Conservation (phyloP, 164 flowering plant species). For the Magnolia kwangsiensis region DNA sequence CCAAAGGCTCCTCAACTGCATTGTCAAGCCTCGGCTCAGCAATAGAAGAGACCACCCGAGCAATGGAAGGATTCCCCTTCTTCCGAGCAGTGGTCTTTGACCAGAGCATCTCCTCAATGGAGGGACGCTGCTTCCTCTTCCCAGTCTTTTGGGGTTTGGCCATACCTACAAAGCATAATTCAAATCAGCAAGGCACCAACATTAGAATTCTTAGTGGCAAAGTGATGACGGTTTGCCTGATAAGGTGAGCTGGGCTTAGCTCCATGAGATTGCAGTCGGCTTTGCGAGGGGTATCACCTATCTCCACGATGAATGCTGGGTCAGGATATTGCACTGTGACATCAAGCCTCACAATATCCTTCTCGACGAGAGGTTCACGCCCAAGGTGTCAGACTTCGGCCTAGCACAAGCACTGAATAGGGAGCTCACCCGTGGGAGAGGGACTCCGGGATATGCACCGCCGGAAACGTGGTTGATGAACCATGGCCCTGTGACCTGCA, state of each 20-base stretch:
- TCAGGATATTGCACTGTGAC: constrained; percentile 10
- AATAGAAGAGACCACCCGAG: no score
- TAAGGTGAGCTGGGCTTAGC: neutral
- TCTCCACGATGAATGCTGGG: constrained; percentile 10
- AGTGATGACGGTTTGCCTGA: neutral
- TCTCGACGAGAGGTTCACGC: neutral
- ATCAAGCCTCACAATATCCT: constrained; percentile 14
- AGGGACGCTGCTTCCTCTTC: no score
- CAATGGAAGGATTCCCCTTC: no score
- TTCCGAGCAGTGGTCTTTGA: no score
- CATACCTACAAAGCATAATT: no score
- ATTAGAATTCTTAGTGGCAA: no score
- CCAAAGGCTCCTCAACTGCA: no score
- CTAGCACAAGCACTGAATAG: neutral
- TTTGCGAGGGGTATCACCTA: constrained; percentile 8
- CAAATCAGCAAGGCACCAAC: no score
- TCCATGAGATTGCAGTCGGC: constrained; percentile 11
- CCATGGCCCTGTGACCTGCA: neutral
- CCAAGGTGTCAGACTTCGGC: constrained; percentile 16
- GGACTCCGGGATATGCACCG: constrained; percentile 11
- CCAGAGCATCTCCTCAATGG: no score
- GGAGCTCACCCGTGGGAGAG: neutral
- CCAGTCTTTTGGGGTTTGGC: no score
- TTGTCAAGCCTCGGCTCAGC: no score
- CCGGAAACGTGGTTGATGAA: constrained; percentile 8